phyloP scores from a whole-genome alignment of 139 green algal genomes.

The Nannochloris sp. region DNA sequence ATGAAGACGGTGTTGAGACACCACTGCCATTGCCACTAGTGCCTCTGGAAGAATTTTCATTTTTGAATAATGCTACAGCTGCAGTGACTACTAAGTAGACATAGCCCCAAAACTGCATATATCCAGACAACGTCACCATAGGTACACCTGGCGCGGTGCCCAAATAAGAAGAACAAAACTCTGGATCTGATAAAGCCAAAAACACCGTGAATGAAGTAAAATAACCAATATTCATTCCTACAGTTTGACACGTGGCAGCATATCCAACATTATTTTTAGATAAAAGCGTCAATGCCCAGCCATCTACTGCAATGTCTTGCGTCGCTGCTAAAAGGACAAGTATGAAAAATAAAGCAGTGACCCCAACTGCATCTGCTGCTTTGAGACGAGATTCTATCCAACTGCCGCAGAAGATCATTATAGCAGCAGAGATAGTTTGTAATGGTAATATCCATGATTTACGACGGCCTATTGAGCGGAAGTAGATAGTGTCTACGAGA shows the following conservation, averaged over 20 bases:
- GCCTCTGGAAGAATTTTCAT: neutral
- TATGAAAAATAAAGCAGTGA: slow-evolving; percentile 77
- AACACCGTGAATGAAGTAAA: slow-evolving; percentile 93
- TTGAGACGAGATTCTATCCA: slow-evolving; percentile 31
- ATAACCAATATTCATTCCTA: slow-evolving; percentile 85
- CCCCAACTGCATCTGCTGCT: slow-evolving; percentile 44
- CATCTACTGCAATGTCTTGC: slow-evolving; percentile 92
- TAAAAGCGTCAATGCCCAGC: slow-evolving; percentile 90
- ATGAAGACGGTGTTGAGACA: neutral
- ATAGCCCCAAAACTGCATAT: slow-evolving; percentile 81
- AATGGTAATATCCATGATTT: slow-evolving; percentile 85
- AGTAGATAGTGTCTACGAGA: slow-evolving; percentile 80
- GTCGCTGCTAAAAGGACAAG: slow-evolving; percentile 86
- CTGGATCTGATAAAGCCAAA: slow-evolving; percentile 73
- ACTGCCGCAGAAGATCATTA: slow-evolving; percentile 33
- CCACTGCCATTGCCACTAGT: slow-evolving; percentile 27
- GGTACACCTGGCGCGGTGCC: slow-evolving; percentile 17
- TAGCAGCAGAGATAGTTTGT: slow-evolving; percentile 24
- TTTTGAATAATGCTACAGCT: slow-evolving; percentile 47
- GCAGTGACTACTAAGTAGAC: slow-evolving; percentile 61
- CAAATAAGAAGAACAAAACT: slow-evolving; percentile 73
- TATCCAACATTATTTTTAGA: slow-evolving; percentile 69
- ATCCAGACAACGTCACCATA: slow-evolving; percentile 60
- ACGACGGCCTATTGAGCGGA: slow-evolving; percentile 45
- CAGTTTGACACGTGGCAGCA: slow-evolving; percentile 86